These are phyloP conservation scores for Fragaria ananassa DNA, from an alignment of 306 rosid species.

Conservation along the genomic window DNA sequence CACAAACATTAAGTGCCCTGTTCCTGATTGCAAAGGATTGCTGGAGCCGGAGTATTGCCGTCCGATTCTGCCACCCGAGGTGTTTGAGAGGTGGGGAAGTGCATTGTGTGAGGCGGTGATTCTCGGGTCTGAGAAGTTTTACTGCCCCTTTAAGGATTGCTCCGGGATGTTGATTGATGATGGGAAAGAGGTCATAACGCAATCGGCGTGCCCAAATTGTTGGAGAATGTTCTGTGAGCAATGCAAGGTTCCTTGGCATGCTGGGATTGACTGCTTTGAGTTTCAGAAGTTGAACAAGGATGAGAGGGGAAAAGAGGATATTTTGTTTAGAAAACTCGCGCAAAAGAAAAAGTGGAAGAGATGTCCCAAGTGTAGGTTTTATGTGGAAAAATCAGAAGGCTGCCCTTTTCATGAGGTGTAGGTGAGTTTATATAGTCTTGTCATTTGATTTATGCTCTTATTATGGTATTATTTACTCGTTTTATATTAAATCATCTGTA, in stretches of 20 bases:
- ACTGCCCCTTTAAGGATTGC: constrained; percentile 59
- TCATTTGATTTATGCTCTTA: neutral
- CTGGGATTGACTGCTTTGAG: constrained; percentile 33
- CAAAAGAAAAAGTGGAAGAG: constrained; percentile 38
- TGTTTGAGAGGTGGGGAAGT: constrained; percentile 43
- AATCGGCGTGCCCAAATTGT: constrained; percentile 50
- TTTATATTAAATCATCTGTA: neutral
- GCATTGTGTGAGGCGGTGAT: constrained; percentile 41
- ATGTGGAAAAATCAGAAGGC: constrained; percentile 42
- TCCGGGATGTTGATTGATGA: constrained; percentile 39
- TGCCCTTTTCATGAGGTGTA: constrained; percentile 48
- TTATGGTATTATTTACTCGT: neutral
- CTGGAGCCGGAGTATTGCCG: constrained; percentile 41
- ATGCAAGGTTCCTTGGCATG: constrained; percentile 58
- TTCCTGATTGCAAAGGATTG: constrained; percentile 32
- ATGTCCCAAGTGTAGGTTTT: constrained; percentile 48
- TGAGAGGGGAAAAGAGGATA: constrained; percentile 34
- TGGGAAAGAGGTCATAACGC: neutral
- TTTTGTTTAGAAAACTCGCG: constrained; percentile 29
- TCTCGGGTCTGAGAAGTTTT: constrained; percentile 15
- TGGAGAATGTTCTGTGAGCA: constrained; percentile 47
- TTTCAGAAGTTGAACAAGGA: constrained; percentile 25
- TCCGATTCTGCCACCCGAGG: constrained; percentile 31
- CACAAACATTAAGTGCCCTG: constrained; percentile 40
- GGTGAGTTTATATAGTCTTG: constrained; percentile 21